Evolutionary conservation across 2,329 filamentous ascomycete species (phyloP).

Genomic region (Colletotrichum sidae): DNA sequence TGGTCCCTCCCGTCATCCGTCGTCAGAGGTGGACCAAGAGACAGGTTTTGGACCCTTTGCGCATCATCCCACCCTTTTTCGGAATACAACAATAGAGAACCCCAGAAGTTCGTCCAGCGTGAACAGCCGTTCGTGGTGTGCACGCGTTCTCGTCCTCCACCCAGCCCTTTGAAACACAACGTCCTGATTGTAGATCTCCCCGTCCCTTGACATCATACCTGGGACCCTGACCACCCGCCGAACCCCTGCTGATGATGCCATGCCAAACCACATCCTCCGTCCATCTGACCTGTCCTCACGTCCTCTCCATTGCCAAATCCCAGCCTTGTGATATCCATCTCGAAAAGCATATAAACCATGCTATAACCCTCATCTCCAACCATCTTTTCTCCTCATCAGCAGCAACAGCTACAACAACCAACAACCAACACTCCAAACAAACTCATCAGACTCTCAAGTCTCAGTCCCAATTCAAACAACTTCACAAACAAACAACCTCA

Average conservation of each 20-base stretch:
- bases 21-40: constrained; percentile 26
- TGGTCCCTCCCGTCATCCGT: constrained; percentile 3
- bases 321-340: not conserved
- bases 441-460: constrained; percentile 17
- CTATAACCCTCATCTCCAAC: constrained; percentile 7
- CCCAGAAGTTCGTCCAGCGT: not conserved
- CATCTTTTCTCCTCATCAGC: not conserved
- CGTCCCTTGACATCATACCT: constrained; percentile 33
- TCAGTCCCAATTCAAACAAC: not conserved
- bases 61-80: constrained; percentile 10
- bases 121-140: no score
- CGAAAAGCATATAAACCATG: constrained; percentile 35
- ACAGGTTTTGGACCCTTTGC: constrained; percentile 34
- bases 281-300: constrained; percentile 3
- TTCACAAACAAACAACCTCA: not conserved
- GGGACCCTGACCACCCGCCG: constrained; percentile 9
- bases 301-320: not conserved
- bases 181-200: constrained; percentile 22
- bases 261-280: constrained; percentile 3
- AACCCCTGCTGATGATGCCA: constrained; percentile 32
- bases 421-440: constrained; percentile 19
- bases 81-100: not conserved
- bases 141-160: not conserved
- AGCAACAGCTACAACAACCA: constrained; percentile 13
- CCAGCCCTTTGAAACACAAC: constrained; percentile 5